Evolutionary conservation across 306 rosid species (phyloP).

Genomic region (Prunus padus): DNA sequence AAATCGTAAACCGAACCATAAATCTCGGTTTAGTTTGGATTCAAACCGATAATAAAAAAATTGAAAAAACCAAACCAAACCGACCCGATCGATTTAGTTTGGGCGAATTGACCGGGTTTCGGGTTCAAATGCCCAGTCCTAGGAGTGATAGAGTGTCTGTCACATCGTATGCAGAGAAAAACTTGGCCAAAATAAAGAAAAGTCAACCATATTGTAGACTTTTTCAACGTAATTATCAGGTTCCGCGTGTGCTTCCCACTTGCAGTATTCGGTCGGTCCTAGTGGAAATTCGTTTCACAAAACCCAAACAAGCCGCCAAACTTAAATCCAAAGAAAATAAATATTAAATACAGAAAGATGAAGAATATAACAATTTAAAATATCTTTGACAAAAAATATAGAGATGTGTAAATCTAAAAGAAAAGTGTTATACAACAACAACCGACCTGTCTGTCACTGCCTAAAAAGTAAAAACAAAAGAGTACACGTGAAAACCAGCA

Average conservation of each 20-base stretch:
- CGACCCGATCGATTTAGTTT: too few relatives aligned
- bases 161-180: too few relatives aligned
- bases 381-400: not conserved
- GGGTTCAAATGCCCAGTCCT: too few relatives aligned
- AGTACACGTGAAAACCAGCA: not conserved
- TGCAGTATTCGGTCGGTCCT: not conserved
- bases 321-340: not conserved
- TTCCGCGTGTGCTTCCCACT: not conserved
- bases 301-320: constrained; percentile 2
- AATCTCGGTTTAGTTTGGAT: too few relatives aligned
- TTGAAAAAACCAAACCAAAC: too few relatives aligned
- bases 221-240: not conserved
- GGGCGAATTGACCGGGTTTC: too few relatives aligned
- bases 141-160: too few relatives aligned
- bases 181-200: not conserved
- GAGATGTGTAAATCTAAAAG: not conserved
- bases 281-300: not conserved
- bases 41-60: too few relatives aligned
- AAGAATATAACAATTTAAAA: constrained; percentile 4
- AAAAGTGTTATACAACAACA: not conserved
- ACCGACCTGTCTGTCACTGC: constrained; percentile 16
- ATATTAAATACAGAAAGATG: not conserved
- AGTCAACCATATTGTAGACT: not conserved
- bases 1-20: too few relatives aligned
- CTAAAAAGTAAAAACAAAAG: not conserved